Percentiles rank a stretch among this genome's conserved stretches.
Conservation (phyloP, 148 eudicot genomes). For the Talinum fruticosum region DNA sequence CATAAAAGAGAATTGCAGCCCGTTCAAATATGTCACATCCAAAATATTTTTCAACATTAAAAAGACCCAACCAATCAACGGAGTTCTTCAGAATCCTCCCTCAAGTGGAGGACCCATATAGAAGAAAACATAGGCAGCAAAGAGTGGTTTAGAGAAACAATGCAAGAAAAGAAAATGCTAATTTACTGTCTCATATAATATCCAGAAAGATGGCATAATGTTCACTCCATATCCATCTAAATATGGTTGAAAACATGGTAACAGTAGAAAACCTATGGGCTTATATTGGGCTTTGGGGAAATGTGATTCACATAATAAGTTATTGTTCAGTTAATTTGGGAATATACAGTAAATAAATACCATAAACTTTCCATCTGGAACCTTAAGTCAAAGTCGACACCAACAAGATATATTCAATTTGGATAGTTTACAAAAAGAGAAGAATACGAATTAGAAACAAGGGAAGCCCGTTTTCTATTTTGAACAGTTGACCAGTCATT, state of each 20-base stretch:
- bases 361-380: neutral
- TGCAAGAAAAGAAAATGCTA: neutral
- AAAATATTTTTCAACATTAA: neutral
- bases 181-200: neutral
- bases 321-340: neutral
- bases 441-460: neutral
- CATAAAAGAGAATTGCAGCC: neutral
- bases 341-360: neutral
- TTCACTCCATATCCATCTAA: neutral
- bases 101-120: neutral
- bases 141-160: neutral
- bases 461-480: neutral
- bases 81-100: neutral
- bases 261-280: neutral
- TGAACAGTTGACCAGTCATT: neutral
- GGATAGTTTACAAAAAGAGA: no score
- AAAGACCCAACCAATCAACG: neutral
- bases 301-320: neutral
- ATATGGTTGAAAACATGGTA: neutral
- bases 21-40: neutral
- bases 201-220: neutral
- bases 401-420: neutral
- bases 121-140: neutral
- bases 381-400: neutral
- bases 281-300: neutral